phyloP scores from a whole-genome alignment of 352 stramenopile genomes.

The Pythium brachiatum region DNA sequence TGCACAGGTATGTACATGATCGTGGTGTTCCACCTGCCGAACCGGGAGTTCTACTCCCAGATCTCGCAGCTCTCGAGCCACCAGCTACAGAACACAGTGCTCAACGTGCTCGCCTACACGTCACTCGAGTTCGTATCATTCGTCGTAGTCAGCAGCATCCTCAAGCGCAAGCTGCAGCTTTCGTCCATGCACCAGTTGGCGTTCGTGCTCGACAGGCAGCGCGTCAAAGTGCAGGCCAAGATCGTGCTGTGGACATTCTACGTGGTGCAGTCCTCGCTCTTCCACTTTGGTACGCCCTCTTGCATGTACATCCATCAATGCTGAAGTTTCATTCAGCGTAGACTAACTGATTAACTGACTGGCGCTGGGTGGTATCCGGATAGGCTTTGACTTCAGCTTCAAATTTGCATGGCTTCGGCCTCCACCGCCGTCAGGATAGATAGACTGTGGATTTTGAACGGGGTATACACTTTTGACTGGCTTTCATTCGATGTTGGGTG shows the following conservation, averaged over 20 bases:
- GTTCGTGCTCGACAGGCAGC: slow-evolving; percentile 16
- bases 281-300: slow-evolving; percentile 2
- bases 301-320: not conserved
- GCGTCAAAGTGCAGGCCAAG: slow-evolving; percentile 10
- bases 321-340: not conserved
- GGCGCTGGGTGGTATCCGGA: not conserved
- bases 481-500: not conserved
- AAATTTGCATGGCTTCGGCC: slow-evolving; percentile 11
- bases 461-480: not conserved
- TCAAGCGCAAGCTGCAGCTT: slow-evolving; percentile 9
- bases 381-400: slow-evolving; percentile 10
- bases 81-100: not conserved
- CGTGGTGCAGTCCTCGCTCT: slow-evolving; percentile 12
- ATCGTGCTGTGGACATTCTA: slow-evolving; percentile 12
- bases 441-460: not conserved
- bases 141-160: not conserved
- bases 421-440: not conserved
- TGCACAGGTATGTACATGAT: slow-evolving; percentile 13
- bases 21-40: slow-evolving; percentile 11
- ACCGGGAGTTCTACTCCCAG: slow-evolving; percentile 15
- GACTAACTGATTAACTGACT: not conserved
- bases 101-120: slow-evolving; percentile 12
- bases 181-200: slow-evolving; percentile 12
- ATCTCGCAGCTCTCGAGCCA: not conserved
- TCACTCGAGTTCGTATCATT: slow-evolving; percentile 11